phyloP scores from a whole-genome alignment of 1,139 yeast genomes.

The Yamadazyma sp. region DNA sequence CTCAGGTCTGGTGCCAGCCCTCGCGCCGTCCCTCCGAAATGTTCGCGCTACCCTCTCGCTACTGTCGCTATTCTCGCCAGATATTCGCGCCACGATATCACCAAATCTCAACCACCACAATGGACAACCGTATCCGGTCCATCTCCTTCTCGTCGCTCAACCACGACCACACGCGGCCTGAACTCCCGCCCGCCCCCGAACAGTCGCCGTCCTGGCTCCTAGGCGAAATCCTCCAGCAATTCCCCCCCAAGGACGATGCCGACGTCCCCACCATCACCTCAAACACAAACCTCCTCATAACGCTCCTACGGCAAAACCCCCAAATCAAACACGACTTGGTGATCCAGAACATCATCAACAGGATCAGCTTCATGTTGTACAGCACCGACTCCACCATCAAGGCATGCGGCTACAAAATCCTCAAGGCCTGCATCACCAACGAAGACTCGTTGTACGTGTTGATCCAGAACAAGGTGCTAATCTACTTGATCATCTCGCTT shows the following conservation, averaged over 20 bases:
- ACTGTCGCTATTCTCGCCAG: no score
- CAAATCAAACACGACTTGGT: conserved; percentile 65
- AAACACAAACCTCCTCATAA: conserved; percentile 64
- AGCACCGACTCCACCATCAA: conserved; percentile 62
- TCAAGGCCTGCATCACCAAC: conserved; percentile 62
- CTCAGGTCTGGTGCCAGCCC: no score
- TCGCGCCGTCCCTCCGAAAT: no score
- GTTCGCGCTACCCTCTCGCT: no score
- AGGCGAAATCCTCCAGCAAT: conserved; percentile 16
- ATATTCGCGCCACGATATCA: no score
- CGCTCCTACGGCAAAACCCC: conserved; percentile 59
- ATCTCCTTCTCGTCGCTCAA: conserved; percentile 16
- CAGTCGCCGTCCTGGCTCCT: conserved; percentile 17
- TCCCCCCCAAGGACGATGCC: conserved; percentile 10
- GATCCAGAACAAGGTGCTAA: conserved; percentile 56
- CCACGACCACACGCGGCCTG: conserved; percentile 7
- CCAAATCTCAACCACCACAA: not conserved
- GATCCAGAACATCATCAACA: conserved; percentile 57
- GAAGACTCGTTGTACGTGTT: conserved; percentile 48
- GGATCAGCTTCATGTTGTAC: conserved; percentile 61
- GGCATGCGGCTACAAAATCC: conserved; percentile 74
- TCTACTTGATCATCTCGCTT: conserved; percentile 63
- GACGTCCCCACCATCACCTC: conserved; percentile 35
- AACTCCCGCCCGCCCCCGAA: not conserved
- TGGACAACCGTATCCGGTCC: conserved; percentile 16